Conservation (phyloP, 2,329 filamentous ascomycete species). For the Phialemonium atrogriseum region DNA sequence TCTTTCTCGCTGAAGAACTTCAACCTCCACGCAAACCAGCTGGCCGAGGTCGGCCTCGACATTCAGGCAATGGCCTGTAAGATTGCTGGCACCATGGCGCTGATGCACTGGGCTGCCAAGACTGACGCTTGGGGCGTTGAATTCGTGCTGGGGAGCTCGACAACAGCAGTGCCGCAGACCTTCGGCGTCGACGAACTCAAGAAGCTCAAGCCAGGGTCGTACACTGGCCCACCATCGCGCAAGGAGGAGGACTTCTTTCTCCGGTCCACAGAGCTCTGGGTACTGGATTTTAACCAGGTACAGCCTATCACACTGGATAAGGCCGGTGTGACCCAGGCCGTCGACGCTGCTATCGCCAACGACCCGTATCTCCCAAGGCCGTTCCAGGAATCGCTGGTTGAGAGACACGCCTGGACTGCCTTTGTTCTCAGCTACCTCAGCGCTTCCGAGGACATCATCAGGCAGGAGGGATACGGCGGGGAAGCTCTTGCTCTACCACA, state of each 20-base stretch:
- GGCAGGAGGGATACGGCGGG: not conserved
- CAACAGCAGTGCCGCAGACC: not conserved
- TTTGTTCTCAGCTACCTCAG: slow-evolving; percentile 6
- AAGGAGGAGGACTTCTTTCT: not conserved
- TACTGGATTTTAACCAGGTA: slow-evolving; percentile 22
- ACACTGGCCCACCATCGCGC: too few species aligned
- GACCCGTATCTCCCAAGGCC: slow-evolving; percentile 11
- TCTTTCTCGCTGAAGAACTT: slow-evolving; percentile 23
- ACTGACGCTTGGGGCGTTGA: slow-evolving; percentile 22
- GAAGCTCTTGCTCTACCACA: slow-evolving; percentile 3
- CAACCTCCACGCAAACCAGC: slow-evolving; percentile 21
- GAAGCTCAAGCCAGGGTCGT: not conserved
- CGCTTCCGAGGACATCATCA: slow-evolving; percentile 5
- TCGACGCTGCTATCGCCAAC: slow-evolving; percentile 7
- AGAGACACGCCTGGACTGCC: slow-evolving; percentile 6
- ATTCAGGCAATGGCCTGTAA: slow-evolving; percentile 9
- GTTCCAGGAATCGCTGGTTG: slow-evolving; percentile 3
- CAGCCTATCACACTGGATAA: slow-evolving; percentile 6
- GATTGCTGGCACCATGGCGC: slow-evolving; percentile 19
- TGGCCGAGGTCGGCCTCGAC: slow-evolving; percentile 16
- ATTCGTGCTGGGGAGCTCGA: slow-evolving; percentile 19
- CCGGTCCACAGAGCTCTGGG: slow-evolving; percentile 15
- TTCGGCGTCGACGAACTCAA: not conserved
- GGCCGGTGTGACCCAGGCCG: slow-evolving; percentile 7
- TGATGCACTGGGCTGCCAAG: slow-evolving; percentile 22